Evolutionary conservation across 2,329 filamentous ascomycete genomes (phyloP).

Genomic region (Setomelanomma holmii): DNA sequence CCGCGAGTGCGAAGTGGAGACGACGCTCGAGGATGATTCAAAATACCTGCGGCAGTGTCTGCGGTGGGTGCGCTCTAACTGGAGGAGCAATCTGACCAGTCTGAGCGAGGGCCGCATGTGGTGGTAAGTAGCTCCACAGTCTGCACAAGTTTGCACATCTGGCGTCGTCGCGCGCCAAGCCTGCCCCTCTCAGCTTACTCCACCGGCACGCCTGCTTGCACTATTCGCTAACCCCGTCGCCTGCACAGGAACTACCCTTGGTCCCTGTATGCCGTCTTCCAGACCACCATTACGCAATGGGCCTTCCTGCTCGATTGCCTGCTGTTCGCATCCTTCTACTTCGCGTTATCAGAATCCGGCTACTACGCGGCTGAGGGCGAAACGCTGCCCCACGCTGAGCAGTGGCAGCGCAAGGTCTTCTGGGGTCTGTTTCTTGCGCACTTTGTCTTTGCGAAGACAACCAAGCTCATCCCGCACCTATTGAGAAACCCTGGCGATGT

Average conservation of each 20-base stretch:
- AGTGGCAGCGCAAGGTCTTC: slow-evolving; percentile 35
- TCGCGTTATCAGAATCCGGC: slow-evolving; percentile 39
- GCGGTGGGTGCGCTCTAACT: slow-evolving; percentile 95
- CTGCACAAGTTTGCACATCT: slow-evolving; percentile 26
- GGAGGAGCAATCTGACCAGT: slow-evolving; percentile 95
- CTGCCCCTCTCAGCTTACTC: slow-evolving; percentile 32
- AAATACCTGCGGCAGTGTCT: slow-evolving; percentile 95
- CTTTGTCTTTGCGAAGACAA: slow-evolving; percentile 81
- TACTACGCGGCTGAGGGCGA: slow-evolving; percentile 33
- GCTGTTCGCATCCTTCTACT: slow-evolving; percentile 40
- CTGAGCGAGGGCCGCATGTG: slow-evolving; percentile 84
- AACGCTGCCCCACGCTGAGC: slow-evolving; percentile 17
- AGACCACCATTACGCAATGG: slow-evolving; percentile 90
- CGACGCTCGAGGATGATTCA: slow-evolving; percentile 85
- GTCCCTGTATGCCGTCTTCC: slow-evolving; percentile 91
- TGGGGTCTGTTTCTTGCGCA: slow-evolving; percentile 49
- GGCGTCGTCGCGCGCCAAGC: slow-evolving; percentile 37
- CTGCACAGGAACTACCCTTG: slow-evolving; percentile 81
- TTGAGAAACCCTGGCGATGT: slow-evolving; percentile 83
- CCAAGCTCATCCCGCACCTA: slow-evolving; percentile 90
- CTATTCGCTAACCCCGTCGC: slow-evolving; percentile 32
- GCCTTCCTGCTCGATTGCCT: slow-evolving; percentile 77
- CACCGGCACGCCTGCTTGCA: slow-evolving; percentile 20
- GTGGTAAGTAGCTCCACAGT: slow-evolving; percentile 68
- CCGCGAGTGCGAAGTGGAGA: slow-evolving; percentile 81